Conservation (phyloP, 345 rosid species). For the Citrus unshiu region DNA sequence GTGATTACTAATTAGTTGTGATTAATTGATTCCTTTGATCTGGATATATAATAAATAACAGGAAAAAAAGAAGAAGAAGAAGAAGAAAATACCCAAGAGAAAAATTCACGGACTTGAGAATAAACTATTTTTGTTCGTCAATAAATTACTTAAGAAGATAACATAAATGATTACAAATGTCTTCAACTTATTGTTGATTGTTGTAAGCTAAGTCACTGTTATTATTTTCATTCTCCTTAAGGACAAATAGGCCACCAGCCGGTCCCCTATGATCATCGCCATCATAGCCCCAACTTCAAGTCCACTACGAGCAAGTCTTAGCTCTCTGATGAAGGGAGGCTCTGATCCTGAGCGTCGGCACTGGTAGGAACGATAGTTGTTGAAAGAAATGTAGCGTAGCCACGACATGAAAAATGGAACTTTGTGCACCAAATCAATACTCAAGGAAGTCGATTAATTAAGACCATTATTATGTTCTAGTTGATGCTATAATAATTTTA, state of each 20-base stretch:
- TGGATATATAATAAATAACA: no score
- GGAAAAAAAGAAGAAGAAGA: no score
- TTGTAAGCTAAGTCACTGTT: slow-evolving; percentile 6
- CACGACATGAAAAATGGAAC: slow-evolving; percentile 34
- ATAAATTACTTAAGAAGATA: no score
- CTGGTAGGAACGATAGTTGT: slow-evolving; percentile 30
- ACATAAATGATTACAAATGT: not conserved
- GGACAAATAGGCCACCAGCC: slow-evolving; percentile 24
- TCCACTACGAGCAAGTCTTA: slow-evolving; percentile 11
- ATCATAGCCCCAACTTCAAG: slow-evolving; percentile 26
- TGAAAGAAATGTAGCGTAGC: slow-evolving; percentile 26
- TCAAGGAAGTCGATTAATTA: not conserved
- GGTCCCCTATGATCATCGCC: slow-evolving; percentile 26
- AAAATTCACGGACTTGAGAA: no score
- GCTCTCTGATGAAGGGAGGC: slow-evolving; percentile 7
- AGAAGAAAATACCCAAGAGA: no score
- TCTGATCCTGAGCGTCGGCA: slow-evolving; percentile 8
- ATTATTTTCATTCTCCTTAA: slow-evolving; percentile 24
- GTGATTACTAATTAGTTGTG: no score
- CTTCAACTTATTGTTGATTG: not conserved
- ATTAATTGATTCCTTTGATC: no score
- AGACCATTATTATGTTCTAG: no score
- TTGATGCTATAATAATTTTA: not conserved
- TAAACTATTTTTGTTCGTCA: no score
- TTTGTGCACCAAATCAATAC: slow-evolving; percentile 11